phyloP scores from a whole-genome alignment of 192 early-diverging fungal genomes.

The Entophlyctis helioformis region DNA sequence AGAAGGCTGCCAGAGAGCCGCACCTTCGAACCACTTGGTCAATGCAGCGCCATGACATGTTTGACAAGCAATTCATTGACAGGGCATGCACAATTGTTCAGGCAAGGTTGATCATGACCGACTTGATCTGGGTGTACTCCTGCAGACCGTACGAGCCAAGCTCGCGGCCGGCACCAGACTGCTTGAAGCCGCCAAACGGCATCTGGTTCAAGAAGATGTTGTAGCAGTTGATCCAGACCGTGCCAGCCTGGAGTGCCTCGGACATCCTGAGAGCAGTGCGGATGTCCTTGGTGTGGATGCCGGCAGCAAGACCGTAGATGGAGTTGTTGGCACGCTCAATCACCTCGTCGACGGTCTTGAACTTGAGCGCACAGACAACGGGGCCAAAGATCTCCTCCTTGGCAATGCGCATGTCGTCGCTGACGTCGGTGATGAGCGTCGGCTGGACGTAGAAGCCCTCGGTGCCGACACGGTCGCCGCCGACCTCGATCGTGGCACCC shows the following conservation, averaged over 20 bases:
- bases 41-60: no score
- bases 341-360: constrained; percentile 57
- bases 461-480: constrained; percentile 21
- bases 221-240: constrained; percentile 36
- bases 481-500: constrained; percentile 34
- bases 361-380: constrained; percentile 46
- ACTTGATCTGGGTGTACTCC: constrained; percentile 52
- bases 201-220: constrained; percentile 14
- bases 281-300: constrained; percentile 54
- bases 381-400: constrained; percentile 86
- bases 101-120: constrained; percentile 1
- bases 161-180: constrained; percentile 64
- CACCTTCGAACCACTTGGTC: no score
- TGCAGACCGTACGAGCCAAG: constrained; percentile 50
- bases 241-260: constrained; percentile 25
- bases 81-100: background rate
- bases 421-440: constrained; percentile 51
- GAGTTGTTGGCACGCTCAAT: constrained; percentile 62
- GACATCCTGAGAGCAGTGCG: constrained; percentile 13
- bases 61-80: no score
- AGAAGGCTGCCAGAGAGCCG: no score
- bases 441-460: constrained; percentile 47
- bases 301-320: constrained; percentile 63
- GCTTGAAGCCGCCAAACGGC: constrained; percentile 65
- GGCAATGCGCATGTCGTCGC: constrained; percentile 48